These are phyloP conservation scores for Buxus sempervirens DNA, from an alignment of 164 flowering plant species.

Conservation along the genomic window DNA sequence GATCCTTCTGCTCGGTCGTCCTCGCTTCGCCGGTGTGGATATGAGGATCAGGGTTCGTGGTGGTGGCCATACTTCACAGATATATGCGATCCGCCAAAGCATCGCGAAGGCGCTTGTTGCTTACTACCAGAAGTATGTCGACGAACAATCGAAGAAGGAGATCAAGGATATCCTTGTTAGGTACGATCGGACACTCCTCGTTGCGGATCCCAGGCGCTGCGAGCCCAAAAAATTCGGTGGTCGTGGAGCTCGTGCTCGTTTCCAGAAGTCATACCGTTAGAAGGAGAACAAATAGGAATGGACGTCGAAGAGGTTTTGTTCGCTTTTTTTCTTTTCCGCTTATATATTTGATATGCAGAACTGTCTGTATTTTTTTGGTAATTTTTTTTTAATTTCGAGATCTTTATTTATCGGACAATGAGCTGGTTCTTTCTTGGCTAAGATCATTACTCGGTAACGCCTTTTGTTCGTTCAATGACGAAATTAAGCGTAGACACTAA, in stretches of 20 bases:
- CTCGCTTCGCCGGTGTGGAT: constrained; percentile 70
- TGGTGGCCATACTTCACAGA: constrained; percentile 79
- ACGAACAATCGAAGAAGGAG: constrained; percentile 78
- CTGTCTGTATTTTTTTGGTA: no score
- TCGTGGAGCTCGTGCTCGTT: constrained; percentile 79
- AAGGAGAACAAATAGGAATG: not conserved
- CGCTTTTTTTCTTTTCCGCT: no score
- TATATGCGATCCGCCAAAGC: constrained; percentile 79
- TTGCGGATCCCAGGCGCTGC: constrained; percentile 77
- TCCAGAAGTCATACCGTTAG: constrained; percentile 82
- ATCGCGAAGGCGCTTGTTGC: constrained; percentile 88
- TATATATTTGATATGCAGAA: no score
- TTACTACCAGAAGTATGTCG: constrained; percentile 87
- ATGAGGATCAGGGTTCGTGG: constrained; percentile 76
- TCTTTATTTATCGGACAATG: no score
- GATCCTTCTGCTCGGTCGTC: constrained; percentile 49
- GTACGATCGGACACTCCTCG: constrained; percentile 73
- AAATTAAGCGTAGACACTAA: no score
- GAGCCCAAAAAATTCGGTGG: no score
- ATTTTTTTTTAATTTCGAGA: no score
- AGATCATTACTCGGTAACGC: no score
- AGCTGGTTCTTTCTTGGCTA: no score
- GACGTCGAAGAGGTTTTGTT: not conserved
- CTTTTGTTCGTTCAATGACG: no score
- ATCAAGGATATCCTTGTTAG: constrained; percentile 68